Base-by-base conservation (phyloP, 2,329 filamentous ascomycete species). In the Neurospora sp. region DNA sequence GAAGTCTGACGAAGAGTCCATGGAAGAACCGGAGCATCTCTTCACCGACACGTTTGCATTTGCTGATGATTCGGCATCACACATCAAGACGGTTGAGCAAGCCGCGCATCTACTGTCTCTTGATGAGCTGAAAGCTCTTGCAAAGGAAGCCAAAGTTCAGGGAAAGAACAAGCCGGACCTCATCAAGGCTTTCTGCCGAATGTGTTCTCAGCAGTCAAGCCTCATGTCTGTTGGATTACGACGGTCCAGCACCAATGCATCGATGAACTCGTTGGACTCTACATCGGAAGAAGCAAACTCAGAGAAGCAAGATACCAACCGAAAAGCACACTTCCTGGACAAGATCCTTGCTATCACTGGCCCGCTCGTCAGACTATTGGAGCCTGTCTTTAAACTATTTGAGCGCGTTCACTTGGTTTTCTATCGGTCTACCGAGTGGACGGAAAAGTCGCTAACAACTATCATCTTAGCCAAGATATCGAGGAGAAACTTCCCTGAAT, bases 381-480 rank as follows among this genome's bases (percentile, higher is more conserved):
- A 90, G 0, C 81, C 87, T 0, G 86, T 90, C 0, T 86, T 93
- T 72, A 92, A 89, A 75, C 85, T 99, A 0, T 99, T 99, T 76
- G 93, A 97, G 79, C 88, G 96, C 36, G 93, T 98, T 0, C 96
- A 98, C 80, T 82, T 99, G 2, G 93, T 99, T 37, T 99, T 97
- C 79, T 98, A 98, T 79, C 87, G 95, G 70, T 97, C 94, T 10
- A 96, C 93, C 0, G 92, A 97, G 78, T 99, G 96, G 96, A 97
- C 94, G 0, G 95, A 98, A 76, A 98, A 97, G 79, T 97, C 95
- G 1, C 83, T 99, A 15, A 98, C 93, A 1, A 95, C 94, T 0
- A 95, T 98, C 69, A 97, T 99, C 65, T 85, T 99, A 5, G 92
- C 96, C 8, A 94, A 95, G 73, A 97, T 97, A 70, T 92, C 94